Percentiles rank a stretch among this genome's conserved stretches.
phyloP scores from a whole-genome alignment of 805 yeast genomes.

The Barnettozyma pratensis region DNA sequence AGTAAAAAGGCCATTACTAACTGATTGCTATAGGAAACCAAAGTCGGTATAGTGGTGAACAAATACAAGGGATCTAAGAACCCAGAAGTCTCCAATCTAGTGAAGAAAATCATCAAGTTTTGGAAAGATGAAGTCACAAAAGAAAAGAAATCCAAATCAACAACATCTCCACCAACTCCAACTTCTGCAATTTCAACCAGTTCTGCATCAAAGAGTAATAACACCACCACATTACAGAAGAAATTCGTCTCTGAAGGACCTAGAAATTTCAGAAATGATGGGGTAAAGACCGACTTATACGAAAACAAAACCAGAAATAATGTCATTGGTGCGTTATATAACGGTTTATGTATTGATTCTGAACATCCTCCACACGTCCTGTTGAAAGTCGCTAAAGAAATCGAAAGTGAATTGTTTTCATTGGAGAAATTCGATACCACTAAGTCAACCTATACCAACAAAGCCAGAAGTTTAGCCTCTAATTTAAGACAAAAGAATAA shows the following conservation, averaged over 20 bases:
- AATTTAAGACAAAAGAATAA: conserved; percentile 86
- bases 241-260: conserved; percentile 48
- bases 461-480: conserved; percentile 80
- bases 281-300: conserved; percentile 63
- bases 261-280: conserved; percentile 80
- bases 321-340: conserved; percentile 77
- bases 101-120: conserved; percentile 72
- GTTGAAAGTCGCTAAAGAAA: conserved; percentile 56
- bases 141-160: conserved; percentile 39
- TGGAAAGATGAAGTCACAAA: conserved; percentile 89
- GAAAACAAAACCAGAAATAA: conserved; percentile 79
- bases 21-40: conserved; percentile 54
- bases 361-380: conserved; percentile 55
- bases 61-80: conserved; percentile 69
- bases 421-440: conserved; percentile 52
- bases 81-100: conserved; percentile 61
- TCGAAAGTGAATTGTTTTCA: conserved; percentile 68
- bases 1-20: not conserved
- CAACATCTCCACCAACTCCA: conserved; percentile 7
- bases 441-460: conserved; percentile 61
- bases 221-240: conserved; percentile 15
- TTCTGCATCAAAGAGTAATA: conserved; percentile 9
- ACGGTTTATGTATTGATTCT: conserved; percentile 83
- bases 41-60: conserved; percentile 95
- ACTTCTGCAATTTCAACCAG: conserved; percentile 14